These are phyloP conservation scores for Solanum sejunctum DNA, from an alignment of 257 asterid genomes.

Conservation along the genomic window DNA sequence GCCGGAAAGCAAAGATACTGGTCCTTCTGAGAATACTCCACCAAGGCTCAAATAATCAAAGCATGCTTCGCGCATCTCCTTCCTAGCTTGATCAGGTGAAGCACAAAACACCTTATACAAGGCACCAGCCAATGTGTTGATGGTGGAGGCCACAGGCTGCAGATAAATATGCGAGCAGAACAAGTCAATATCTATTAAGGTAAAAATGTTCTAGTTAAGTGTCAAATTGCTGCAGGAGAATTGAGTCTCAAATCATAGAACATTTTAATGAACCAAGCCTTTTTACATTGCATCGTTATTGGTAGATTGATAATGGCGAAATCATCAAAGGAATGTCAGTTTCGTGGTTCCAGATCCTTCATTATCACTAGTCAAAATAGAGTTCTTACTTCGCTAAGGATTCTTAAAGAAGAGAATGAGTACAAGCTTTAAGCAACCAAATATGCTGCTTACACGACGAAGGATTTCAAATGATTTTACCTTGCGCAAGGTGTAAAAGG, in stretches of 20 bases:
- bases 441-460: neutral
- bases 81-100: conserved; percentile 51
- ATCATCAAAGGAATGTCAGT: neutral
- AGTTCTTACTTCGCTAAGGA: neutral
- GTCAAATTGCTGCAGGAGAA: neutral
- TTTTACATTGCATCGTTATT: neutral
- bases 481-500: conserved; percentile 56
- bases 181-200: neutral
- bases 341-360: neutral
- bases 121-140: conserved; percentile 52
- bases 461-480: conserved; percentile 5
- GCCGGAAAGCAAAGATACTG: conserved; percentile 47
- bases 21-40: conserved; percentile 43
- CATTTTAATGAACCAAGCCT: neutral
- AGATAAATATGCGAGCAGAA: neutral
- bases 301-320: neutral
- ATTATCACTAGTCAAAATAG: neutral
- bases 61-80: conserved; percentile 56
- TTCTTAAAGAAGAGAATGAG: neutral
- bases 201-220: neutral
- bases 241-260: neutral
- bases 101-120: conserved; percentile 47
- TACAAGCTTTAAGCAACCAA: neutral
- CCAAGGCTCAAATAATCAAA: conserved; percentile 52
- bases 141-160: conserved; percentile 57